Percentiles rank a stretch among this genome's conserved stretches.
Conservation (phyloP, 345 rosid genomes). For the Angophora floribunda region DNA sequence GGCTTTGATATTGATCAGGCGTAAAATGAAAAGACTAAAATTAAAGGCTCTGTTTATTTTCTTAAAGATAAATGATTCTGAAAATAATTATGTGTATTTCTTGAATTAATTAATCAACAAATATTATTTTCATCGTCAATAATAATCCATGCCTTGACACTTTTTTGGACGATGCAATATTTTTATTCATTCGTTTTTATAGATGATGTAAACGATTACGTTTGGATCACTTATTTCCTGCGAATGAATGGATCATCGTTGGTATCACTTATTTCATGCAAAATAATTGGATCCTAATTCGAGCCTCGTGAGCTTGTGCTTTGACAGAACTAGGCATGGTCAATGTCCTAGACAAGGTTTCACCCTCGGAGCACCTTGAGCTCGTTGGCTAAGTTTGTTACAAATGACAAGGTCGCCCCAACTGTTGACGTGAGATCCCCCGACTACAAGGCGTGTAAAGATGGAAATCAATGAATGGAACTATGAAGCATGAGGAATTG, state of each 20-base stretch:
- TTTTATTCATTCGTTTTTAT: no score
- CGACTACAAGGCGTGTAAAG: rapidly evolving
- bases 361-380: no score
- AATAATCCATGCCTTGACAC: neutral
- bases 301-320: neutral
- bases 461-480: neutral
- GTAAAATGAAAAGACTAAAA: neutral
- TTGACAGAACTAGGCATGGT: neutral
- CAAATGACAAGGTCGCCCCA: neutral
- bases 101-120: neutral
- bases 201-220: neutral
- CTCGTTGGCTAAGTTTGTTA: neutral
- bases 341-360: neutral
- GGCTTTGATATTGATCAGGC: neutral
- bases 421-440: no score
- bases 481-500: neutral
- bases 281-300: neutral
- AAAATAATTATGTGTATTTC: neutral
- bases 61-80: rapidly evolving
- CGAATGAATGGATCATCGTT: neutral
- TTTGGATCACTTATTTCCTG: no score
- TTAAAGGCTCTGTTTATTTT: neutral
- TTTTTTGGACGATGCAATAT: rapidly evolving
- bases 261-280: no score
- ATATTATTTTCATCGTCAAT: no score